phyloP scores from a whole-genome alignment of 345 rosid genomes.

The Toxicodendron radicans region DNA sequence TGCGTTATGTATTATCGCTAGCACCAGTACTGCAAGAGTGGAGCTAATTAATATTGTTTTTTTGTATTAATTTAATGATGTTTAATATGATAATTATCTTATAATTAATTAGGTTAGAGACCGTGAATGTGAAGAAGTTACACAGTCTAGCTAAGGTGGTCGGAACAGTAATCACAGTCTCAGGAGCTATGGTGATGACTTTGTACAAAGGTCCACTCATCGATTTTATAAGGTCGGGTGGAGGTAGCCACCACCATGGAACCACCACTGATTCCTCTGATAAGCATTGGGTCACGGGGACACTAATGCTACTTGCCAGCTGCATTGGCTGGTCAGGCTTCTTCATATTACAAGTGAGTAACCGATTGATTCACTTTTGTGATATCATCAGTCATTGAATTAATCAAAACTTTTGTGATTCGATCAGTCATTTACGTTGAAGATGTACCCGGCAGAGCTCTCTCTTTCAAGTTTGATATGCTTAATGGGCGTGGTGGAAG shows the following conservation, averaged over 20 bases:
- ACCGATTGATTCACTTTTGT: background rate
- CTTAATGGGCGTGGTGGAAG: slow-evolving; percentile 65
- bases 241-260: slow-evolving; percentile 35
- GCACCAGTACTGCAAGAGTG: too few species aligned
- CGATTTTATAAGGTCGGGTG: slow-evolving; percentile 40
- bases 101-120: slow-evolving; percentile 66
- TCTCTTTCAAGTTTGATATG: slow-evolving; percentile 76
- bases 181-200: slow-evolving; percentile 96
- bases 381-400: background rate
- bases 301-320: slow-evolving; percentile 61
- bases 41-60: too few species aligned
- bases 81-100: background rate
- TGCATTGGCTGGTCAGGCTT: slow-evolving; percentile 72
- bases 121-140: slow-evolving; percentile 50
- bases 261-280: slow-evolving; percentile 34
- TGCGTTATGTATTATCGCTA: too few species aligned
- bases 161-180: slow-evolving; percentile 72
- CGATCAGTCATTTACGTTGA: slow-evolving; percentile 70
- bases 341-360: slow-evolving; percentile 77
- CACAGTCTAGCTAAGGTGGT: slow-evolving; percentile 70
- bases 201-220: slow-evolving; percentile 83
- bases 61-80: background rate
- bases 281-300: slow-evolving; percentile 67
- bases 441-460: slow-evolving; percentile 87
- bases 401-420: background rate